Conservation (phyloP, 768 basidiomycete species). For the Sarcomyxa edulis region DNA sequence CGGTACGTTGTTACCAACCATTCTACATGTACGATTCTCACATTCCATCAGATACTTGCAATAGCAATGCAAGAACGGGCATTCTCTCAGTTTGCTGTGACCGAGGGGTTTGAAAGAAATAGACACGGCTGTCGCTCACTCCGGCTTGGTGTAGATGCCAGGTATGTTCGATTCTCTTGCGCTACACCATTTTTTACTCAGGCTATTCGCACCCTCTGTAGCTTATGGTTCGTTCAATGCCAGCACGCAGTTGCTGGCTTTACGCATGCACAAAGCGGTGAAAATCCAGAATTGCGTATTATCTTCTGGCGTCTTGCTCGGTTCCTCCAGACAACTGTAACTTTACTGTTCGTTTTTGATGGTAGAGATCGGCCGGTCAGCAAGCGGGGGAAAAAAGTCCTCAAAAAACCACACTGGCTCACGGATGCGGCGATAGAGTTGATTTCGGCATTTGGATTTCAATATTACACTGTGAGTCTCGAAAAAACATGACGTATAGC, state of each 20-base stretch:
- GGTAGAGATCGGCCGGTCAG: slow-evolving; percentile 33
- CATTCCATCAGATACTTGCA: slow-evolving; percentile 1
- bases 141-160: slow-evolving; percentile 4
- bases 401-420: slow-evolving; percentile 22
- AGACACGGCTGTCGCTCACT: slow-evolving; percentile 1
- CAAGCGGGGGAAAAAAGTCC: slow-evolving; percentile 31
- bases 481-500: too few relatives aligned
- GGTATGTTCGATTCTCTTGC: neutral
- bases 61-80: slow-evolving; percentile 1
- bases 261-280: slow-evolving; percentile 5
- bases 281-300: slow-evolving; percentile 8
- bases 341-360: slow-evolving; percentile 47
- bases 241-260: neutral
- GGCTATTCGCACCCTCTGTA: slow-evolving; percentile 1
- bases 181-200: neutral
- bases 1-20: too few relatives aligned
- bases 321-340: slow-evolving; percentile 29
- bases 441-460: slow-evolving; percentile 36
- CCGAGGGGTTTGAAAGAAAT: slow-evolving; percentile 2
- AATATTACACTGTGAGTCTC: slow-evolving; percentile 9
- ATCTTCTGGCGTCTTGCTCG: slow-evolving; percentile 18
- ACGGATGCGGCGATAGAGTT: slow-evolving; percentile 20
- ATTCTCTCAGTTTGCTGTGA: neutral
- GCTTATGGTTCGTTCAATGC: slow-evolving; percentile 2
- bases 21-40: too few relatives aligned